A percentile compares a stretch with the other conserved stretches of the same genome.
These are phyloP conservation scores for Hygrophorus pudorinus DNA, from an alignment of 768 basidiomycete species.

Conservation along the genomic window DNA sequence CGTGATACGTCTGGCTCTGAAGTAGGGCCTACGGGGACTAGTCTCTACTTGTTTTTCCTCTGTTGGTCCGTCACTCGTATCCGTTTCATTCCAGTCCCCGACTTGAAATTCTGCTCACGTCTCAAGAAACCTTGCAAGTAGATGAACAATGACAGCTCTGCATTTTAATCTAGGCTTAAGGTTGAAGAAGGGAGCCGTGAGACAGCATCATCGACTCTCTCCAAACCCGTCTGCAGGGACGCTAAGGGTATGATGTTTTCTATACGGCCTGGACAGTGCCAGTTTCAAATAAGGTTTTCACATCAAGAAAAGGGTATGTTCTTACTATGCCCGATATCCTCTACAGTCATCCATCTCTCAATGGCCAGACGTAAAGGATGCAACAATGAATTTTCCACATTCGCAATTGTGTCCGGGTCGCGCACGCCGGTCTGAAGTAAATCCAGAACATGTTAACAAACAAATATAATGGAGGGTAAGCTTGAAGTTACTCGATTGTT, in stretches of 20 bases:
- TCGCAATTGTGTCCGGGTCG: slow-evolving; percentile 30
- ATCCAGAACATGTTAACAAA: not conserved
- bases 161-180: too few relatives aligned
- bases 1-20: too few relatives aligned
- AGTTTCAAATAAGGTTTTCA: slow-evolving; percentile 1
- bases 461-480: not conserved
- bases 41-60: too few relatives aligned
- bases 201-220: slow-evolving; percentile 35
- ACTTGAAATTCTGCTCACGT: too few relatives aligned
- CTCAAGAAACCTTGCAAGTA: too few relatives aligned
- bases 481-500: slow-evolving; percentile 36
- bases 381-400: slow-evolving; percentile 35
- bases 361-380: slow-evolving; percentile 32
- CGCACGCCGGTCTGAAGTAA: slow-evolving; percentile 40
- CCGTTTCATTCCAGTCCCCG: too few relatives aligned
- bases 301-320: not conserved
- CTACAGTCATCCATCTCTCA: slow-evolving; percentile 19
- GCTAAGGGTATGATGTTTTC: slow-evolving; percentile 27
- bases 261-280: slow-evolving; percentile 19
- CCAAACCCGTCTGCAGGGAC: slow-evolving; percentile 39
- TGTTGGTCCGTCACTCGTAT: too few relatives aligned
- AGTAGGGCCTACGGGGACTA: too few relatives aligned
- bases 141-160: too few relatives aligned
- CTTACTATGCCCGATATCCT: slow-evolving; percentile 17
- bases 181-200: too few relatives aligned